Evolutionary conservation across 352 stramenopile genomes (phyloP), one percentile per base, ranked within the genome.

Genomic region (Phytophthora palmivora): DNA sequence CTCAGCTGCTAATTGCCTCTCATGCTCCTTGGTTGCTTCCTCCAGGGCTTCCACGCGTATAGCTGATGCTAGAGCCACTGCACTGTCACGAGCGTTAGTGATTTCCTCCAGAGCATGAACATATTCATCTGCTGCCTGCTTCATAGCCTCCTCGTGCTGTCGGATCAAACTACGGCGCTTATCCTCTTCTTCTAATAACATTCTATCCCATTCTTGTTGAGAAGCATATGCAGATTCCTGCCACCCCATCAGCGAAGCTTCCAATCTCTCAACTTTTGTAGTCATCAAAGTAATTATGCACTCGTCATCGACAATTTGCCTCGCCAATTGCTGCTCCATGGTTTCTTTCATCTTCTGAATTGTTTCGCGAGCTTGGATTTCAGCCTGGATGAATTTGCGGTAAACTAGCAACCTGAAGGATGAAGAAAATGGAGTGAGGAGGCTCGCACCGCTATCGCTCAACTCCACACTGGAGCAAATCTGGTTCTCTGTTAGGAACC

Each of bases 201-300:
- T 65, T 15, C 34, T 15, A 41, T 69, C 58, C 58, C 58, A 73
- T 60, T 68, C 58, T 11, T 15, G 58, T 49, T 65, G 58, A 41
- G 52, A 54, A 38, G 30, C 58, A 14, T 65, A 65, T 0, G 39
- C 51, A 22, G 47, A 54, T 41, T 73, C 64, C 10, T 73, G 58
- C 58, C 58, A 73, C 11, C 28, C 9, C 64, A 73, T 73, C 18
- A 69, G 37, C 3, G 41, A 63, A 53, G 64, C n/a, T 65, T 73
- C 64, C 34, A 73, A 21, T 4, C 45, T 50, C 33, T 73, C 64
- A 21, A 65, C 22, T 39, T 58, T 69, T 11, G 38, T 18, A 32
- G 64, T 61, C 10, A 69, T 22, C 7, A 41, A 48, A 10, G 45
- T 45, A 48, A 72, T 51, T 8, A 30, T 11, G 21, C 7, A 16